phyloP scores from a whole-genome alignment of 2,329 filamentous ascomycete species.

The Orbilia blumenaviensis region DNA sequence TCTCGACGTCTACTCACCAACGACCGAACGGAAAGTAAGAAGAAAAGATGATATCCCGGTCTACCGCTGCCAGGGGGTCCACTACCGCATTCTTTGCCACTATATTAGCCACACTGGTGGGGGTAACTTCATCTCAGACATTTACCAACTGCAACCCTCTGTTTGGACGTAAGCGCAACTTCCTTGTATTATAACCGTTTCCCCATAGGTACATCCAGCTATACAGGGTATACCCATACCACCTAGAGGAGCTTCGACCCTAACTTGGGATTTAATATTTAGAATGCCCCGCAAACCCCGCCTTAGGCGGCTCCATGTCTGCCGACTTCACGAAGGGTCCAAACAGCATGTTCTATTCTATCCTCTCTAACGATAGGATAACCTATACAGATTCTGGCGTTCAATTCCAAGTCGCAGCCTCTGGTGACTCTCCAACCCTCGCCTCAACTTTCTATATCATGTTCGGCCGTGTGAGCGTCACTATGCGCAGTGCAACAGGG shows the following conservation, averaged over 20 bases:
- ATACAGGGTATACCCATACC: no score
- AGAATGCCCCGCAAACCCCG: constrained; percentile 78
- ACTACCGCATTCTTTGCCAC: constrained; percentile 12
- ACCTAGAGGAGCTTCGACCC: constrained; percentile 54
- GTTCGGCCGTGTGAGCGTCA: constrained; percentile 91
- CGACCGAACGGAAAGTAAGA: not conserved
- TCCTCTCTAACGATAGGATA: constrained; percentile 67
- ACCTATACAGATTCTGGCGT: constrained; percentile 80
- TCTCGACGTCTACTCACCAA: not conserved
- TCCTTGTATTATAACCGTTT: not conserved
- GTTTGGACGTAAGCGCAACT: constrained; percentile 59
- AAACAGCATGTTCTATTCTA: constrained; percentile 78
- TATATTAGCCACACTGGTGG: constrained; percentile 49
- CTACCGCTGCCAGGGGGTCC: not conserved
- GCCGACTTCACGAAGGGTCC: constrained; percentile 83
- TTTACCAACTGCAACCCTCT: constrained; percentile 69
- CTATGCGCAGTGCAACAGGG: constrained; percentile 85
- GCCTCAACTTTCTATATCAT: constrained; percentile 97
- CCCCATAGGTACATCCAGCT: not conserved
- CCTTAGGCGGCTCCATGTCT: constrained; percentile 80
- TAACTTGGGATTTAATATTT: not conserved
- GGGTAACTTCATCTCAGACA: constrained; percentile 65
- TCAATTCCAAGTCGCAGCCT: constrained; percentile 78
- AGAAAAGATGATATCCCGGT: constrained; percentile 31
- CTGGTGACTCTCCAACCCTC: constrained; percentile 86